phyloP scores from a whole-genome alignment of 2,329 filamentous ascomycete species.

The Microcyclospora tardicrescens region DNA sequence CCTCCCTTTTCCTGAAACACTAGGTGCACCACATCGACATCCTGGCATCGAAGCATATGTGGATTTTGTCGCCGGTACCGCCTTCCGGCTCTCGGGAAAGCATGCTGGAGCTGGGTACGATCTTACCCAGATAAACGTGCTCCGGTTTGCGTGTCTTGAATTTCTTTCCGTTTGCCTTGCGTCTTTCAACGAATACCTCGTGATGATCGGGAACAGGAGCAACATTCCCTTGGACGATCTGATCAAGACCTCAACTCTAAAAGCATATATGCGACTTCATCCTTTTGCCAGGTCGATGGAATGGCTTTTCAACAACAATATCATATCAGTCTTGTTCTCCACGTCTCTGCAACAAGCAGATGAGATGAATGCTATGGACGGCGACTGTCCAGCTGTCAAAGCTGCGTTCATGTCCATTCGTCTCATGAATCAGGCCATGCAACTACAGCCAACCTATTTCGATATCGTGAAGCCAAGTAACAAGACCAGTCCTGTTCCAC shows the following conservation, averaged over 20 bases:
- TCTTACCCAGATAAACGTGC: conserved; percentile 41
- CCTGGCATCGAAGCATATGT: conserved; percentile 86
- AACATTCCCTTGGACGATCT: conserved; percentile 61
- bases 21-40: conserved; percentile 65
- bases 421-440: conserved; percentile 69
- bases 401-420: conserved; percentile 70
- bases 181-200: conserved; percentile 88
- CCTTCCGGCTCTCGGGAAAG: conserved; percentile 44
- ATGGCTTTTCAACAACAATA: conserved; percentile 91
- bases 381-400: conserved; percentile 69
- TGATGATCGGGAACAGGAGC: conserved; percentile 70
- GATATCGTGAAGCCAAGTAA: conserved; percentile 74
- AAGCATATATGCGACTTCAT: conserved; percentile 72
- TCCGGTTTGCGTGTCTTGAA: conserved; percentile 69
- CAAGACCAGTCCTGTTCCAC: conserved; percentile 49
- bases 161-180: conserved; percentile 68
- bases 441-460: conserved; percentile 81
- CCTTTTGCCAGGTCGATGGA: conserved; percentile 94
- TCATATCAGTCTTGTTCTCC: conserved; percentile 65
- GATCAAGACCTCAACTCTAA: conserved; percentile 61
- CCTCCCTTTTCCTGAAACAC: conserved; percentile 73
- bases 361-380: conserved; percentile 57
- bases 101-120: conserved; percentile 57
- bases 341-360: conserved; percentile 63
- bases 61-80: conserved; percentile 73